Percentiles rank a stretch among this genome's conserved stretches.
phyloP scores from a whole-genome alignment of 2,329 filamentous ascomycete species.

The Phaeophleospora eucalypticola region DNA sequence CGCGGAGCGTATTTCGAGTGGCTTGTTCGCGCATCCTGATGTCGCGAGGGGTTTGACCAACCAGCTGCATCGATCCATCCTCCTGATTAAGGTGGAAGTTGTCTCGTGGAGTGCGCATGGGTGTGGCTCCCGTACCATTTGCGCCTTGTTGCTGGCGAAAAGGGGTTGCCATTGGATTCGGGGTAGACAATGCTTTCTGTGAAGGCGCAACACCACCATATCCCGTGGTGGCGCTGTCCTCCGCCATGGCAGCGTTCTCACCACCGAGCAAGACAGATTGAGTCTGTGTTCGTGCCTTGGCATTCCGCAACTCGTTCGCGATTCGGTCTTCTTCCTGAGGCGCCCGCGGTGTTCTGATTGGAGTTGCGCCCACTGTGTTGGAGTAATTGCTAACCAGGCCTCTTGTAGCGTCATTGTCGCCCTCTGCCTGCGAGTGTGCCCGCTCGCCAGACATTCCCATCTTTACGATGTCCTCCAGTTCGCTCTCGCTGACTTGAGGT shows the following conservation, averaged over 20 bases:
- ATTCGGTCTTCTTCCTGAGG: conserved; percentile 92
- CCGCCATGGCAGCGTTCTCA: conserved; percentile 84
- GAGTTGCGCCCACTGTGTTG: conserved; percentile 72
- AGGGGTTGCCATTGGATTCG: conserved; percentile 92
- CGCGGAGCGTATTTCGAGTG: conserved; percentile 63
- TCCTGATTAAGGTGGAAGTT: conserved; percentile 77
- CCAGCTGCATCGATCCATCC: conserved; percentile 60
- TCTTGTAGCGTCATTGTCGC: conserved; percentile 79
- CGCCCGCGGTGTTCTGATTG: conserved; percentile 86
- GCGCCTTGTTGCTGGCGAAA: conserved; percentile 55
- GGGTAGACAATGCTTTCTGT: conserved; percentile 78
- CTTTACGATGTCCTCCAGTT: conserved; percentile 97
- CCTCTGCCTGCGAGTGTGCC: conserved; percentile 70
- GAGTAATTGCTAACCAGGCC: conserved; percentile 86
- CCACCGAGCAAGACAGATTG: conserved; percentile 90
- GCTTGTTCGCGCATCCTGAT: conserved; percentile 67
- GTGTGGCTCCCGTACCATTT: conserved; percentile 67
- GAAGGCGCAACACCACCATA: conserved; percentile 81
- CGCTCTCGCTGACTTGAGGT: conserved; percentile 86
- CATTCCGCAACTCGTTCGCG: conserved; percentile 93
- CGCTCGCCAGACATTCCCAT: conserved; percentile 93
- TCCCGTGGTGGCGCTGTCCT: conserved; percentile 76
- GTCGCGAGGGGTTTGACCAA: conserved; percentile 73
- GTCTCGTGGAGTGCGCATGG: conserved; percentile 83
- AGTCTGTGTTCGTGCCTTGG: conserved; percentile 84